Base-by-base conservation (phyloP, 192 early-diverging fungal species). In the Coemansia sp. region DNA sequence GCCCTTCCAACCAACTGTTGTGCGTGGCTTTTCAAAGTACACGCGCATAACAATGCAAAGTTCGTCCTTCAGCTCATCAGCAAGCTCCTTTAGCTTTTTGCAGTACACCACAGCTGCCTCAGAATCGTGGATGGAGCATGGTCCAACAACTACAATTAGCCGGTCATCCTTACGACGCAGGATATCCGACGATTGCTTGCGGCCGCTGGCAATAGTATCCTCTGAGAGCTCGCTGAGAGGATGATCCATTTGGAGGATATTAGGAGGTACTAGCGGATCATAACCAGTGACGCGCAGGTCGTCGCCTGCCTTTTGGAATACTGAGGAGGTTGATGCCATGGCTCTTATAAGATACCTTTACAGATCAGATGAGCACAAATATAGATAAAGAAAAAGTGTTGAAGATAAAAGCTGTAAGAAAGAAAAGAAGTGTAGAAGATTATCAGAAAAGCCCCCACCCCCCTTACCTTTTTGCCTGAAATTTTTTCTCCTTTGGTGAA, bases 21-120 rank as follows among this genome's bases (percentile, higher is more conserved):
- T 97, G 62, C 96, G 84, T 38, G 96, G 96, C 82, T 98, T 98
- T 70, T 98, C 96, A 89, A 98, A 97, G 88, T 98, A 98, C 62
- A 90, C 87, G 30, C 96, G 86, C 96, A 98, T 98, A 55, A 98
- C 84, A 62, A 98, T 90, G 38, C 90, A 73, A 55, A 98, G 69
- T 16, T 95, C 93, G 51, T 86, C 87, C 56, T 86, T 78, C 60
- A 88, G 78, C 55, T 82, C 78, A 44, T 91, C 90, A 1, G 85
- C 86, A 44, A 84, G 62, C 24, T 60, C 64, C 59, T 87, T 88
- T 26, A 91, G 66, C 48, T 54, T 68, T 74, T 65, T 65, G 82
- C 88, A 89, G 85, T 98, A 97, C 62, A 92, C 94, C 23, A 88
- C 64, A 5, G 96, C 96, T 7, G 92, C 90, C 25, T 87, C 70